Base-by-base conservation (phyloP, 805 yeast genomes). In the Priceomyces carsonii region DNA sequence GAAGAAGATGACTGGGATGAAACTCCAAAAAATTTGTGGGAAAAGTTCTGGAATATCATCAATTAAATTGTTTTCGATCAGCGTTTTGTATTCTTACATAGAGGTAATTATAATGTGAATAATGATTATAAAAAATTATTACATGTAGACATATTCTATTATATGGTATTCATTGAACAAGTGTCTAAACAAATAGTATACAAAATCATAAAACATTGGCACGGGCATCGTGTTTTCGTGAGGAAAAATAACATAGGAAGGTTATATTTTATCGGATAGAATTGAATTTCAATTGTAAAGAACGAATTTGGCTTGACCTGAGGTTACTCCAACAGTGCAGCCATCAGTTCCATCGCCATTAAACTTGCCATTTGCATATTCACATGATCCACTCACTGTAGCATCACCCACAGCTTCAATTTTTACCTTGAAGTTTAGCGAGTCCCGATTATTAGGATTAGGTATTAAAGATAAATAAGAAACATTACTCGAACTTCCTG, bases 401-500 rank as follows among this genome's bases (percentile, higher is more conserved):
- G 79, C 66, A 38, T 79, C 79, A 42, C 77, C 82, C 36, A 73
- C 77, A 50, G 81, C 69, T 39, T 77, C 89, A 56, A 93, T 90
- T 53, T 71, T 71, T 38, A 77, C 79, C 43, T 63, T 74, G 56
- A 55, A 76, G 68, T 77, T 77, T 43, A 78, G 73, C 38, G 90
- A 69, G 14, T 73, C 59, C 15, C 59, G 48, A 75, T 86, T 87
- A 80, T 90, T 89, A 56, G 97, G 96, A 73, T 91, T 91, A 66
- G 96, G 96, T 67, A 89, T 87, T 66, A 91, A 71, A 6, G 96
- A 87, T 53, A 91, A 67, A 76, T 87, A 90, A 36, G 95, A 73
- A 53, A 79, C 70, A 40, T 74, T 74, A 50, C 59, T 63, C 42
- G 85, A 71, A 66, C 75, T 73, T 58, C 98, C 97, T 33, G 97